A percentile compares a stretch with the other conserved stretches of the same genome.
phyloP scores from a whole-genome alignment of 1,284 basidiomycete genomes.

The Ceratobasidium sp. region DNA sequence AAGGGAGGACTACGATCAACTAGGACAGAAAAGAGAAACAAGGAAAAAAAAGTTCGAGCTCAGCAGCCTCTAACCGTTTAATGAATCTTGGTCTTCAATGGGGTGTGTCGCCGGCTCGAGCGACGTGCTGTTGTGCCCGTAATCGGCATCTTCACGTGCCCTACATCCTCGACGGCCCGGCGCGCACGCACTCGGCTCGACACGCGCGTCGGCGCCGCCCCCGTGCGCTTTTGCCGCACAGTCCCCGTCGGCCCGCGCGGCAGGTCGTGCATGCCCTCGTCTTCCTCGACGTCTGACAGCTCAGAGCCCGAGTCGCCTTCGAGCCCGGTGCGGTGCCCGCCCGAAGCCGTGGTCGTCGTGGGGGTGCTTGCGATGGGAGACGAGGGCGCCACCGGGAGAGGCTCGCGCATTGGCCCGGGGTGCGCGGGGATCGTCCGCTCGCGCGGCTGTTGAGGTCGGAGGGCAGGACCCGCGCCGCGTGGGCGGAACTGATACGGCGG shows the following conservation, averaged over 20 bases:
- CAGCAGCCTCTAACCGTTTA: background rate
- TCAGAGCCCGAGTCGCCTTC: slow-evolving; percentile 29
- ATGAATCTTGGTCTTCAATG: slow-evolving; percentile 25
- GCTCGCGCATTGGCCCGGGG: slow-evolving; percentile 43
- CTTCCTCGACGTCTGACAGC: slow-evolving; percentile 24
- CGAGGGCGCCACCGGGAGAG: slow-evolving; percentile 19
- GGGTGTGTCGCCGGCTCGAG: slow-evolving; percentile 34
- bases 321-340: background rate
- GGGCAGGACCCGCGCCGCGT: slow-evolving; percentile 4
- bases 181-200: slow-evolving; percentile 38
- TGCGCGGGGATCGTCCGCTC: slow-evolving; percentile 31
- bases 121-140: slow-evolving; percentile 28
- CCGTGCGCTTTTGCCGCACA: slow-evolving; percentile 24
- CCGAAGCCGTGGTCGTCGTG: slow-evolving; percentile 15
- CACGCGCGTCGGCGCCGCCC: slow-evolving; percentile 14
- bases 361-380: slow-evolving; percentile 28
- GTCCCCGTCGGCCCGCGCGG: slow-evolving; percentile 37
- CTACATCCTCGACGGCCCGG: slow-evolving; percentile 17
- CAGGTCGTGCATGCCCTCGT: background rate
- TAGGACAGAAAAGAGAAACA: background rate
- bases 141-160: slow-evolving; percentile 40
- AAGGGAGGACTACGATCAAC: slow-evolving; percentile 13
- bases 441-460: slow-evolving; percentile 34
- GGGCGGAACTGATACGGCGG: slow-evolving; percentile 29
- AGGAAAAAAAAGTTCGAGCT: slow-evolving; percentile 23